Base-by-base conservation (phyloP, 441 rosid genomes). In the Arabidopsis lyrata region DNA sequence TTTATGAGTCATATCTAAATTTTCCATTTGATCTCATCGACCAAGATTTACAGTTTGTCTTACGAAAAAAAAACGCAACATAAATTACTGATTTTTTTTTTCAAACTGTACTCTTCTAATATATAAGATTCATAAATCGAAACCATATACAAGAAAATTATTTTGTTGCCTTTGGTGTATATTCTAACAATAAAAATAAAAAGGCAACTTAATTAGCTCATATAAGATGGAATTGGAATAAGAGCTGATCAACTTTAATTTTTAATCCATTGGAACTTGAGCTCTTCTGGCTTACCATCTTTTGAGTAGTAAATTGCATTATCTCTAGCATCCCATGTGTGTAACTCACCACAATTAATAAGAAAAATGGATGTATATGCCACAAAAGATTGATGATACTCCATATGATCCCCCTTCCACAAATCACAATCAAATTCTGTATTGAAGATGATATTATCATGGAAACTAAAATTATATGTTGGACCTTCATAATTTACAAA, bases 261-360 rank as follows among this genome's bases (percentile, higher is more conserved):
- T 42, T 42, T n/a, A 9, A n/a, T n/a, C 66, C 66, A 62, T 3
- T 1, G 38, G 38, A 42, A 27, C 18, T 42, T 42, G 14, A 42
- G 14, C 8, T 42, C 22, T 15, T 62, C 52, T 27, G 53, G 52
- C n/a, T n/a, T 5, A 42, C 44, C 14, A 62, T 42, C 3, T 42
- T 42, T n/a, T n/a, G 52, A 42, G 12, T 42, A 62, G 22, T 62
- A 62, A 27, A 62, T n/a, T 8, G 24, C 52, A 62, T 62, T 22
- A 42, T 42, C 66, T 62, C 50, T 62, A 24, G 22, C 22, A 42
- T 42, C 52, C 66, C 52, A 62, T 42, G 52, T 2, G 52, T 29
- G 31, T 42, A 62, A 62, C 9, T 27, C 8, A 42, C 66, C 66
- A 61, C 66, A 61, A 4, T 34, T 24, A 27, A 42, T 14, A 1